Percentiles rank a stretch among this genome's conserved stretches.
These are phyloP conservation scores for Botryobasidium botryosum DNA, from an alignment of 768 basidiomycete genomes.

Conservation along the genomic window DNA sequence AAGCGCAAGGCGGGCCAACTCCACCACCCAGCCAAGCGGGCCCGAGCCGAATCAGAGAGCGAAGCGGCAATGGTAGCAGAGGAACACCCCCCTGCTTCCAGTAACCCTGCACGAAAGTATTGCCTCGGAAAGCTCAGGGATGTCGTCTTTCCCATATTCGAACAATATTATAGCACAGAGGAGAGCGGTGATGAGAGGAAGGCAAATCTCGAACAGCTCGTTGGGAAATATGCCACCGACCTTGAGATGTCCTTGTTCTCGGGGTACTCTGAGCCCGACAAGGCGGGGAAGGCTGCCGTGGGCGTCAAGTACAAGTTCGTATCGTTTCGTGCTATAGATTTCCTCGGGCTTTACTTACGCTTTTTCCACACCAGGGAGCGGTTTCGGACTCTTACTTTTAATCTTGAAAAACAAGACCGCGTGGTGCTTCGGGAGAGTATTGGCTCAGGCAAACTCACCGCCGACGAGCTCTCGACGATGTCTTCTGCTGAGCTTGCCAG, in stretches of 20 bases:
- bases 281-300: slow-evolving; percentile 40
- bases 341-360: slow-evolving; percentile 7
- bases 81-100: neutral
- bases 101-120: slow-evolving; percentile 39
- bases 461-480: slow-evolving; percentile 65
- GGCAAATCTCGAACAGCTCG: slow-evolving; percentile 29
- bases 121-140: slow-evolving; percentile 63
- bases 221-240: slow-evolving; percentile 28
- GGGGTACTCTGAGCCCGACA: slow-evolving; percentile 62
- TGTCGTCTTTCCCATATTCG: slow-evolving; percentile 51
- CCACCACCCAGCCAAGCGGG: slow-evolving; percentile 15
- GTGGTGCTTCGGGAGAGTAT: slow-evolving; percentile 65
- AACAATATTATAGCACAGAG: slow-evolving; percentile 31
- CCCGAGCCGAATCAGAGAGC: slow-evolving; percentile 28
- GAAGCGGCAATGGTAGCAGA: slow-evolving; percentile 23
- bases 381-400: slow-evolving; percentile 80
- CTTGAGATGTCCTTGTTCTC: slow-evolving; percentile 67
- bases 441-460: slow-evolving; percentile 42
- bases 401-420: slow-evolving; percentile 69
- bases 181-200: slow-evolving; percentile 37
- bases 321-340: slow-evolving; percentile 6
- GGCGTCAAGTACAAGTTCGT: slow-evolving; percentile 69
- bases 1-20: slow-evolving; percentile 20
- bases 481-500: slow-evolving; percentile 78
- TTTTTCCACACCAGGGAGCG: slow-evolving; percentile 41